Conservation (phyloP, 2,329 filamentous ascomycete species). For the Ophiostoma australiae region DNA sequence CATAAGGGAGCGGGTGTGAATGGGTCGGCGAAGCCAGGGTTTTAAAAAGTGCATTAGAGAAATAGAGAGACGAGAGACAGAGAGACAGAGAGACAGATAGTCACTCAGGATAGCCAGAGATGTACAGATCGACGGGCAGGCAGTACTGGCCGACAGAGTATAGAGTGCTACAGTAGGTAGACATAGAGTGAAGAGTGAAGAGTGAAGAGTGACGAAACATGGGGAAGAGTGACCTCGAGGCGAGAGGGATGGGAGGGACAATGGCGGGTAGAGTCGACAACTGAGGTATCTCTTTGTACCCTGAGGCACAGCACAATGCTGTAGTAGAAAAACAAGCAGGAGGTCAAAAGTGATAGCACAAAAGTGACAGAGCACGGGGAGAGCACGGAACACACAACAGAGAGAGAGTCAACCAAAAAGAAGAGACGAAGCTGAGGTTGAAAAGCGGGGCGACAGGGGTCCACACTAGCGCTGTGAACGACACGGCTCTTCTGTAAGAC, state of each 20-base stretch:
- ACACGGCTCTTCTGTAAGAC: conserved; percentile 5
- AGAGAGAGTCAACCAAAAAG: not conserved
- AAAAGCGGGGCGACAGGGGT: conserved; percentile 3
- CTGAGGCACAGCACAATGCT: not conserved
- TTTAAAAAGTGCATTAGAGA: not conserved
- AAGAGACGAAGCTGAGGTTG: conserved; percentile 13
- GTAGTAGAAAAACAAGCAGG: not conserved
- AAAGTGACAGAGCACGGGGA: not conserved
- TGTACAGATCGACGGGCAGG: conserved; percentile 2
- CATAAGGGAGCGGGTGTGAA: not conserved
- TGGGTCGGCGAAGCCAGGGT: not conserved
- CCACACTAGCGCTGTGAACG: not conserved
- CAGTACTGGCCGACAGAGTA: not conserved
- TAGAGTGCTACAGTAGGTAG: not conserved
- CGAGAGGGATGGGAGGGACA: not conserved
- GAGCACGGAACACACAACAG: not conserved
- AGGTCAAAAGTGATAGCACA: not conserved
- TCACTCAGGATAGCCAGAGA: not conserved
- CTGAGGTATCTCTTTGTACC: not conserved
- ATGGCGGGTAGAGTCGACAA: not conserved
- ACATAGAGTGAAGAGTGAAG: not conserved
- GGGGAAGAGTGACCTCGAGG: conserved; percentile 8
- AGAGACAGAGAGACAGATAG: not conserved
- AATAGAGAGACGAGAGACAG: too few species aligned
- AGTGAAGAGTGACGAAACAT: not conserved